Conservation (phyloP, 805 yeast species). For the Candida ficus region DNA sequence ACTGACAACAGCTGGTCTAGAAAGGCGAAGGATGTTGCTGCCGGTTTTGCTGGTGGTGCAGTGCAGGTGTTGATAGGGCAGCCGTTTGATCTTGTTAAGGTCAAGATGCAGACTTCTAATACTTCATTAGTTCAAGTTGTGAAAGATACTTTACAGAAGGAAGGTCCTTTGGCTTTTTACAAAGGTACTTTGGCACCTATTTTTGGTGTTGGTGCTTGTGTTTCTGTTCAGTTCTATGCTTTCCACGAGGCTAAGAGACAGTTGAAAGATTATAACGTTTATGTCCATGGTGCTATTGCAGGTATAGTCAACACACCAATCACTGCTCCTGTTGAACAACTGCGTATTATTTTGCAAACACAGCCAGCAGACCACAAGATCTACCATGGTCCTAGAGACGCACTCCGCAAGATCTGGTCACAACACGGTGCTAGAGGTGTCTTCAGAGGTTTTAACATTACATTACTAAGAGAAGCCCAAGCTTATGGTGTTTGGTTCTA, state of each 20-base stretch:
- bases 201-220: conserved; percentile 95
- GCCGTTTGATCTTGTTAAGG: conserved; percentile 93
- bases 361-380: conserved; percentile 41
- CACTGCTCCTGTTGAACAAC: conserved; percentile 93
- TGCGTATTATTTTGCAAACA: conserved; percentile 89
- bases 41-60: conserved; percentile 94
- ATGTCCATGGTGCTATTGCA: conserved; percentile 82
- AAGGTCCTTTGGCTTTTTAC: conserved; percentile 83
- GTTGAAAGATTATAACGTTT: conserved; percentile 61
- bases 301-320: conserved; percentile 87
- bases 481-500: conserved; percentile 89
- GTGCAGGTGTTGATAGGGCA: conserved; percentile 92
- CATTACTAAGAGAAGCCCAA: conserved; percentile 75
- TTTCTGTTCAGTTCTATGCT: conserved; percentile 91
- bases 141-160: conserved; percentile 62
- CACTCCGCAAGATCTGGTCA: conserved; percentile 65
- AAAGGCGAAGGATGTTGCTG: conserved; percentile 51
- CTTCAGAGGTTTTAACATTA: conserved; percentile 82
- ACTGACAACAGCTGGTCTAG: conserved; percentile 33
- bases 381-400: conserved; percentile 73
- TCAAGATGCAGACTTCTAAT: conserved; percentile 82
- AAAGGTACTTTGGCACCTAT: conserved; percentile 93
- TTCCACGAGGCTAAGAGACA: conserved; percentile 81
- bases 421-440: conserved; percentile 76
- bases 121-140: conserved; percentile 78